Base-by-base conservation (phyloP, 2,329 filamentous ascomycete species). In the Venturia pyrina region DNA sequence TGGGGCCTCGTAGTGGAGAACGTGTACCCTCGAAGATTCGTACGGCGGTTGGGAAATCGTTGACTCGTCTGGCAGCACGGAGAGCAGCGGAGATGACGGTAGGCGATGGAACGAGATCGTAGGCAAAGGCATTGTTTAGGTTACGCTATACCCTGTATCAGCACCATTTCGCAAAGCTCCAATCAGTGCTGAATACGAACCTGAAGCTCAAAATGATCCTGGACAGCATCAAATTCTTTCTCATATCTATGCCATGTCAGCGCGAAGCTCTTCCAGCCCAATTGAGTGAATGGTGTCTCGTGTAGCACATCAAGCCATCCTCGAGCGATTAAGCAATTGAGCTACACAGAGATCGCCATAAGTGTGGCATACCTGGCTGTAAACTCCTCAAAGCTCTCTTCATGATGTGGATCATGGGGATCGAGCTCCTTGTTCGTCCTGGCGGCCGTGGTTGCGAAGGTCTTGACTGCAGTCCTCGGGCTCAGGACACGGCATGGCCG, bases 201-300 rank as follows among this genome's bases (percentile, higher is more conserved):
- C 91, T 97, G 93, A 76, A 99, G 91, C 88, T 99, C 95, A 80
- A 99, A 99, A 76, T 98, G 93, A 83, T 99, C 95, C 82, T 98
- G 91, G 71, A 99, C 95, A 76, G 82, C 81, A 70, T 99, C 93
- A 77, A 99, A 99, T 83, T 99, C 95, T 87, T 97, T 97, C 87
- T 99, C 95, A 77, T 96, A 99, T 83, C 95, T 99, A 61, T 44
- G 10, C 34, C n/a, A 32, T 28, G 40, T 66, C 46, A 66, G 64
- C 40, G 44, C 43, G 21, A 60, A 37, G 64, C 67, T 68, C 67
- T 67, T 40, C 34, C 56, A 46, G 44, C 62, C 34, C 46, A 53
- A 66, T 62, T 64, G 57, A 64, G 43, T 46, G 1, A 21, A 19
- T 46, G 40, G 60, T 41, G n/a, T 46, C 37, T 46, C 60, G 15